Percentiles rank a stretch among this genome's conserved stretches.
These are phyloP conservation scores for Xylaria longipes DNA, from an alignment of 495 filamentous ascomycete species.

Conservation along the genomic window DNA sequence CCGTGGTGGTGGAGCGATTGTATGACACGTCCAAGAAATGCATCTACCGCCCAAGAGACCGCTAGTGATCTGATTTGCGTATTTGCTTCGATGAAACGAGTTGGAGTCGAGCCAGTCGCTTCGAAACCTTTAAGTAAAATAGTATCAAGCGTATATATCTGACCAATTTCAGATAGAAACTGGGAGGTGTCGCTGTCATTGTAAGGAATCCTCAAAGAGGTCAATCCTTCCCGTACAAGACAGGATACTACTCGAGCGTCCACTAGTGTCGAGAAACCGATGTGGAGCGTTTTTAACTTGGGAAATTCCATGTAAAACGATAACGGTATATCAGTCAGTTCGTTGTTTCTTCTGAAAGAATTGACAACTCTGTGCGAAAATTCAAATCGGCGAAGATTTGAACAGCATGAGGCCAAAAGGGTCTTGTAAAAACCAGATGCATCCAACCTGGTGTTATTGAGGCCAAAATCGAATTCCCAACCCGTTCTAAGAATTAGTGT, in stretches of 20 bases:
- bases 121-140: not conserved
- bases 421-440: not conserved
- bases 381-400: constrained; percentile 8
- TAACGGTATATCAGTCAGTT: not conserved
- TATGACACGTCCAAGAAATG: constrained; percentile 3
- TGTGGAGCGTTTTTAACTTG: constrained; percentile 6
- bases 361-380: not conserved
- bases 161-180: not conserved
- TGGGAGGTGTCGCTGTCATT: not conserved
- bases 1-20: constrained; percentile 2
- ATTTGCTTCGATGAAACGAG: constrained; percentile 13
- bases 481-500: not conserved
- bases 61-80: constrained; percentile 12
- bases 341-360: not conserved
- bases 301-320: constrained; percentile 10
- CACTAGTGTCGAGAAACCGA: not conserved
- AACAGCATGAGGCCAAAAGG: constrained; percentile 7
- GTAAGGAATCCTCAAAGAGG: constrained; percentile 7
- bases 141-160: constrained; percentile 6
- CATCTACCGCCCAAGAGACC: not conserved
- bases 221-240: constrained; percentile 19
- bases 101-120: not conserved
- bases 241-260: not conserved
- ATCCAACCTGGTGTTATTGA: not conserved
- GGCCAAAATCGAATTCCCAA: not conserved